Conservation (phyloP, 345 rosid genomes). For the Balakata baccata region DNA sequence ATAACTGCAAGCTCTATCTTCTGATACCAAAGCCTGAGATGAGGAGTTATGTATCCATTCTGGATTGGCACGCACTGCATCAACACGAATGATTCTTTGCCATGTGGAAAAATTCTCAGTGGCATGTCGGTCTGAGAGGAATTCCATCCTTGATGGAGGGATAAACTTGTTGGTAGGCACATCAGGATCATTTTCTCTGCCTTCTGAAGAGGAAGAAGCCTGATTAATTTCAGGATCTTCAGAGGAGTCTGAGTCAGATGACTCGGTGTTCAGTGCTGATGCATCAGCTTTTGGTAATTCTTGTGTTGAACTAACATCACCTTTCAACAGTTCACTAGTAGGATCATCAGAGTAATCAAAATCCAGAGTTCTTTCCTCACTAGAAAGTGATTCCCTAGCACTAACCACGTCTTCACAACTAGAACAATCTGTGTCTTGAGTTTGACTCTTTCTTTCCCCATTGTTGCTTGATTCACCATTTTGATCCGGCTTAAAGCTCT, state of each 20-base stretch:
- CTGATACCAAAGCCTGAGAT: slow-evolving; percentile 60
- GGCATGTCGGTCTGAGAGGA: slow-evolving; percentile 22
- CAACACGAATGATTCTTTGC: slow-evolving; percentile 94
- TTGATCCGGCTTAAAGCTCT: slow-evolving; percentile 39
- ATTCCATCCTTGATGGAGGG: slow-evolving; percentile 39
- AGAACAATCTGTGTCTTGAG: slow-evolving; percentile 48
- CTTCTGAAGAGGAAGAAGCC: slow-evolving; percentile 40
- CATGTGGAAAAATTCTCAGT: slow-evolving; percentile 73
- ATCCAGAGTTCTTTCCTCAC: slow-evolving; percentile 53
- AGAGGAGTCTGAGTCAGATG: slow-evolving; percentile 74
- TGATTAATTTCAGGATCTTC: slow-evolving; percentile 61
- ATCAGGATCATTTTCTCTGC: slow-evolving; percentile 38
- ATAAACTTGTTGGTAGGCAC: slow-evolving; percentile 25
- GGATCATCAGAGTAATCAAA: slow-evolving; percentile 48
- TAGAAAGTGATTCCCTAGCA: slow-evolving; percentile 68
- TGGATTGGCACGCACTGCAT: slow-evolving; percentile 89
- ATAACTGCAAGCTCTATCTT: slow-evolving; percentile 50
- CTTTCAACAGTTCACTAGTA: slow-evolving; percentile 52
- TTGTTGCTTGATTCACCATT: slow-evolving; percentile 27
- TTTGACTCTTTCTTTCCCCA: slow-evolving; percentile 35
- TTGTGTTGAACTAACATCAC: slow-evolving; percentile 42
- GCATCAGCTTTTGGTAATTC: slow-evolving; percentile 45
- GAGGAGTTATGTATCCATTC: slow-evolving; percentile 70
- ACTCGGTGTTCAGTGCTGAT: slow-evolving; percentile 57
- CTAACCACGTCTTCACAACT: slow-evolving; percentile 78